A percentile compares a stretch with the other conserved stretches of the same genome.
Conservation (phyloP, 2,329 filamentous ascomycete species). For the Phoma sp. region DNA sequence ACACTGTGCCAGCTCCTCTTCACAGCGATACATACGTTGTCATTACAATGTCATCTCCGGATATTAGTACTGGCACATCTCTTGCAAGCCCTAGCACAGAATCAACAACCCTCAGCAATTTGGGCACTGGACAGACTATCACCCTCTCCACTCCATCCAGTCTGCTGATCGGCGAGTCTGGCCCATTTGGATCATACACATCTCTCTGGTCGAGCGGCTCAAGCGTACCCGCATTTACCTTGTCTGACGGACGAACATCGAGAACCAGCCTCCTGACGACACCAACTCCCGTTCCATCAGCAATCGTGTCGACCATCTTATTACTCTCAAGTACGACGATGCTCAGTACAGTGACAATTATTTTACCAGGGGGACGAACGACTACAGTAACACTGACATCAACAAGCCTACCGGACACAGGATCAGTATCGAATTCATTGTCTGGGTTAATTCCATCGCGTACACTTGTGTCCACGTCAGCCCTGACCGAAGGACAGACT, state of each 20-base stretch:
- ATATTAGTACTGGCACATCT: no score
- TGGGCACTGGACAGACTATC: no score
- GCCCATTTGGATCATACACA: background rate
- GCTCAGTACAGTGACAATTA: background rate
- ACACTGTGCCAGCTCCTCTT: background rate
- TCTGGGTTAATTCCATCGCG: background rate
- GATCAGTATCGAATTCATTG: background rate
- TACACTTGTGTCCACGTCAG: background rate
- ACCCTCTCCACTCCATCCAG: no score
- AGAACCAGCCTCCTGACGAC: background rate
- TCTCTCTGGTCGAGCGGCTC: background rate
- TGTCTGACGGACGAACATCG: background rate
- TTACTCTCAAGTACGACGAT: background rate
- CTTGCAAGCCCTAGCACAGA: no score
- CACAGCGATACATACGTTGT: background rate
- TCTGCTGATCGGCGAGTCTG: no score
- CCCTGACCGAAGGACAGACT: background rate
- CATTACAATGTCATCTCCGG: no score
- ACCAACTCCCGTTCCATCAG: background rate
- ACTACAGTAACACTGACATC: background rate
- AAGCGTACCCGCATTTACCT: background rate
- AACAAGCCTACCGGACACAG: background rate
- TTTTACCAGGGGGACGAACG: background rate
- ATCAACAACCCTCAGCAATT: no score
- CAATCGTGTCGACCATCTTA: background rate